phyloP scores from a whole-genome alignment of 2,329 filamentous ascomycete genomes.

The Moelleriella libera region DNA sequence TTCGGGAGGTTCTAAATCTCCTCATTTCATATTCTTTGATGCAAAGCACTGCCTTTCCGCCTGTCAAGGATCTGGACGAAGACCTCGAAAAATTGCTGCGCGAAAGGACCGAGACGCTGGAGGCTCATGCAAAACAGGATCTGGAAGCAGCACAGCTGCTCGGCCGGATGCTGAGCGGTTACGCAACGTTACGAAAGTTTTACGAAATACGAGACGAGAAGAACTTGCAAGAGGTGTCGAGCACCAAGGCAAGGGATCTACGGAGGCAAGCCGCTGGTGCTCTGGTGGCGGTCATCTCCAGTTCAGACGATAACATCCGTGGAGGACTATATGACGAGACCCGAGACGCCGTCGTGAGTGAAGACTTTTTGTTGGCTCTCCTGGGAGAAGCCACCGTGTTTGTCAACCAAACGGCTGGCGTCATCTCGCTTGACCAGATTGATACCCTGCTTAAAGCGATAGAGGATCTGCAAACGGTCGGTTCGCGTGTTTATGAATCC shows the following conservation, averaged over 20 bases:
- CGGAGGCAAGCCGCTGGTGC: slow-evolving; percentile 59
- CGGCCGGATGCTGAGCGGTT: slow-evolving; percentile 77
- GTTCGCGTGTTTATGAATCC: slow-evolving; percentile 54
- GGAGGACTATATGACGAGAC: slow-evolving; percentile 77
- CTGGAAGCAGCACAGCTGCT: slow-evolving; percentile 71
- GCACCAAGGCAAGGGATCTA: slow-evolving; percentile 36
- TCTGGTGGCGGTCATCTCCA: slow-evolving; percentile 70
- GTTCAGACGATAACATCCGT: slow-evolving; percentile 78
- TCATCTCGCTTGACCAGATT: slow-evolving; percentile 59
- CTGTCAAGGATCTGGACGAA: slow-evolving; percentile 55
- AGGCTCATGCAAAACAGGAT: slow-evolving; percentile 59
- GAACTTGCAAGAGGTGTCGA: slow-evolving; percentile 13
- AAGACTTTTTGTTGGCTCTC: slow-evolving; percentile 73
- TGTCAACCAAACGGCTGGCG: slow-evolving; percentile 38
- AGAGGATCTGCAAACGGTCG: slow-evolving; percentile 67
- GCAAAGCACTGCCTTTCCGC: slow-evolving; percentile 69
- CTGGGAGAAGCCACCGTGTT: slow-evolving; percentile 76
- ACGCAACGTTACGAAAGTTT: slow-evolving; percentile 79
- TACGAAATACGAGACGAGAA: slow-evolving; percentile 67
- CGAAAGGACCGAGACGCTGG: slow-evolving; percentile 57
- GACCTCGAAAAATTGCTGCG: slow-evolving; percentile 56
- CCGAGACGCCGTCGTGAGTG: slow-evolving; percentile 70
- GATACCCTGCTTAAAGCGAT: slow-evolving; percentile 62
- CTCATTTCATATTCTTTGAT: slow-evolving; percentile 79
- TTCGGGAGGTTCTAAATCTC: slow-evolving; percentile 74